phyloP scores from a whole-genome alignment of 768 basidiomycete genomes.

The Fistulinella prunicolor region DNA sequence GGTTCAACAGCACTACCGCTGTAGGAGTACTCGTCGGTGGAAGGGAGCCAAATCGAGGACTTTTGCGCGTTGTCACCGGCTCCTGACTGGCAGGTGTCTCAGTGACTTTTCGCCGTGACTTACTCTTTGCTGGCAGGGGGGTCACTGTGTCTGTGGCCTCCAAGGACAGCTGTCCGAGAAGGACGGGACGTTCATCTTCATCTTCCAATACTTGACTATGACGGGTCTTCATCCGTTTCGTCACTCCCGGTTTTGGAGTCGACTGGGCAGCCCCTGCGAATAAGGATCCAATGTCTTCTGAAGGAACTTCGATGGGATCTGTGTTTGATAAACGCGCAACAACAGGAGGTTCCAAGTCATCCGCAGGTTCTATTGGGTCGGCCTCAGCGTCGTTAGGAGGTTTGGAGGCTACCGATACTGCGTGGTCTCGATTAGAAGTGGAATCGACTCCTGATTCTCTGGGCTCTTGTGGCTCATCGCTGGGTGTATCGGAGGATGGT shows the following conservation, averaged over 20 bases:
- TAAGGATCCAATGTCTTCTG: constrained; percentile 6
- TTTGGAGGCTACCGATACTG: neutral
- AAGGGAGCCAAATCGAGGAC: constrained; percentile 11
- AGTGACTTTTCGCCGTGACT: constrained; percentile 11
- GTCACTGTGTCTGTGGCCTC: constrained; percentile 19
- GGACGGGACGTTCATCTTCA: constrained; percentile 24
- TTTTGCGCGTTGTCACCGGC: constrained; percentile 19
- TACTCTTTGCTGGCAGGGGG: constrained; percentile 20
- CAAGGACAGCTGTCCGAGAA: constrained; percentile 19
- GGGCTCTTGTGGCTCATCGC: neutral
- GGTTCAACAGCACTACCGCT: constrained; percentile 1
- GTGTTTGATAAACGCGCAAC: constrained; percentile 6
- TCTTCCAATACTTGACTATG: constrained; percentile 30
- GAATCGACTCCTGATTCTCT: constrained; percentile 20
- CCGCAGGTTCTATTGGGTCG: constrained; percentile 47
- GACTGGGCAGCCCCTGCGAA: constrained; percentile 6
- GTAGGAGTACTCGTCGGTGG: constrained; percentile 9
- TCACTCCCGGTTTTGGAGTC: constrained; percentile 33
- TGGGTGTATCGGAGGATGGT: neutral
- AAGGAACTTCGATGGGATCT: constrained; percentile 32
- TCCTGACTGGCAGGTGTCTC: constrained; percentile 24
- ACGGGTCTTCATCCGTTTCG: constrained; percentile 44
- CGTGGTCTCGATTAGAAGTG: neutral
- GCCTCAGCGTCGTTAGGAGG: neutral
- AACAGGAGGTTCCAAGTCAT: constrained; percentile 29